Evolutionary conservation across 768 basidiomycete species (phyloP), one percentile per base, ranked within the genome.

Genomic region (Mycena pura): DNA sequence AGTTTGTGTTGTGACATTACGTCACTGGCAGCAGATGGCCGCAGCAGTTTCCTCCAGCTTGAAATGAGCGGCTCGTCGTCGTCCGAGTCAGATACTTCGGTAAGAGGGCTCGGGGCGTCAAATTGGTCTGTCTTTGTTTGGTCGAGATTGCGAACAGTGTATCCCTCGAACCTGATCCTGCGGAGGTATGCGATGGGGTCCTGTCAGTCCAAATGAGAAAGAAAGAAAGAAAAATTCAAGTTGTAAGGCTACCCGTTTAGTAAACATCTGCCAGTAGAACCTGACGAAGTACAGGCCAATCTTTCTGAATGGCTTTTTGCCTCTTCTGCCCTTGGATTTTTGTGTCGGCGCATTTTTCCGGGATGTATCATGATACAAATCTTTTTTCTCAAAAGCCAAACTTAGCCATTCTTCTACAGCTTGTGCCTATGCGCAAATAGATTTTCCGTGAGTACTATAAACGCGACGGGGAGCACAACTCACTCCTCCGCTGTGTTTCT

Each of bases 211-310:
- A 39, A 29, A 2, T 32, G 21, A 62, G 29, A 15, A 47, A 38
- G 9, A 9, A 17, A 21, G 32, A 6, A 19, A 50, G 63, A 19
- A 21, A 22, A 17, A 3, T 7, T 21, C 8, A 8, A 13, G 17
- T 36, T 47, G 11, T 25, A 3, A 3, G 52, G 34, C 34, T n/a
- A 64, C 53, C 50, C 39, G 52, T 7, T 51, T 28, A 17, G 51
- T 24, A 39, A 27, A 60, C 19, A 68, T 31, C 21, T 49, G 43
- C 69, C 70, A 71, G 31, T 64, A 70, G 31, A 67, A 68, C n/a
- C 60, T 28, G 19, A 65, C 63, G 29, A 69, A 69, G 19, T 15
- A 45, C 1, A n/a, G n/a, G n/a, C n/a, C n/a, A n/a, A n/a, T n/a
- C n/a, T n/a, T n/a, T n/a, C n/a, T n/a, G n/a, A n/a, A n/a, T n/a